phyloP scores from a whole-genome alignment of 2,329 filamentous ascomycete genomes.

The Trichophyton simii region DNA sequence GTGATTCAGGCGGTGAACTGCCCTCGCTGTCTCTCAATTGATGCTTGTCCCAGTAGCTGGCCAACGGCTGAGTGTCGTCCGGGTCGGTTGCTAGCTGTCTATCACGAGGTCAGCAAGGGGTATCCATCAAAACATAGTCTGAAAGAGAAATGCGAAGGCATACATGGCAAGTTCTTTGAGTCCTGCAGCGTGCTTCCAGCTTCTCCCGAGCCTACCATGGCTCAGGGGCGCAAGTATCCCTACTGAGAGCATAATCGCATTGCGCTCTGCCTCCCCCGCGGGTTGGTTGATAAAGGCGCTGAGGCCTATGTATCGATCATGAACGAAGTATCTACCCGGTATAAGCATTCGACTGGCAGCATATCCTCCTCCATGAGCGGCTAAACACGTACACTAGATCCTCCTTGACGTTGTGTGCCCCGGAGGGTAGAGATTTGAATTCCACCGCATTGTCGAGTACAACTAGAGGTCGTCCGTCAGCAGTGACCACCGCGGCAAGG shows the following conservation, averaged over 20 bases:
- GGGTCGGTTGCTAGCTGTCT: slow-evolving; percentile 51
- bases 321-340: slow-evolving; percentile 70
- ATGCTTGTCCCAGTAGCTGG: slow-evolving; percentile 62
- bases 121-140: neutral
- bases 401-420: slow-evolving; percentile 73
- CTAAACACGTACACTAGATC: slow-evolving; percentile 52
- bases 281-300: slow-evolving; percentile 83
- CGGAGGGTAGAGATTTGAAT: slow-evolving; percentile 91
- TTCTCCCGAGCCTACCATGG: slow-evolving; percentile 71
- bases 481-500: neutral
- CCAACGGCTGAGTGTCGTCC: slow-evolving; percentile 50
- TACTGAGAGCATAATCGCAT: slow-evolving; percentile 86
- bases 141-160: slow-evolving; percentile 12
- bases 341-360: neutral
- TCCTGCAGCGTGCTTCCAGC: slow-evolving; percentile 72
- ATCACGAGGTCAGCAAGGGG: slow-evolving; percentile 1
- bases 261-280: slow-evolving; percentile 64
- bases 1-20: slow-evolving; percentile 32
- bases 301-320: slow-evolving; percentile 70
- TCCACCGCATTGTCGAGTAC: slow-evolving; percentile 76
- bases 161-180: slow-evolving; percentile 65
- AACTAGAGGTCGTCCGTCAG: slow-evolving; percentile 20
- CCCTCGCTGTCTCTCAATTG: slow-evolving; percentile 26
- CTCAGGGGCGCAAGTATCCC: slow-evolving; percentile 77
- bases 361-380: neutral